phyloP scores from a whole-genome alignment of 2,329 filamentous ascomycete genomes.

The Hypomyces rosellus region DNA sequence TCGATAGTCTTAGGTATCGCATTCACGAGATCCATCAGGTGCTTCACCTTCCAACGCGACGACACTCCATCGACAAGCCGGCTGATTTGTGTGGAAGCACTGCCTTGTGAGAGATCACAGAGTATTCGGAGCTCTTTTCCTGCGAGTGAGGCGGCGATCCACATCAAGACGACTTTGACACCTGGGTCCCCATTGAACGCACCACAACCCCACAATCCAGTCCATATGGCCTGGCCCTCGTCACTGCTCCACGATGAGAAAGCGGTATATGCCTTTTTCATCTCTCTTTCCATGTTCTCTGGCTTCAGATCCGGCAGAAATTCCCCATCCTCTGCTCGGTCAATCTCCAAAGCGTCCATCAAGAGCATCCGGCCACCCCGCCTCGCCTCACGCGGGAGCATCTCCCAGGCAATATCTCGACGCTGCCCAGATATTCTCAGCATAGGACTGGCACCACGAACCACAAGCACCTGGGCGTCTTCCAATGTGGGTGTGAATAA shows the following conservation, averaged over 20 bases:
- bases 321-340: conserved; percentile 17
- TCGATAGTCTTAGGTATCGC: neutral
- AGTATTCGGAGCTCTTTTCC: conserved; percentile 16
- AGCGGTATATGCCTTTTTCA: conserved; percentile 23
- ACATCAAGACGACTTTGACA: conserved; percentile 25
- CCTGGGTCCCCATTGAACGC: conserved; percentile 29
- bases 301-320: conserved; percentile 21
- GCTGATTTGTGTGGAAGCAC: conserved; percentile 1
- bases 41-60: neutral
- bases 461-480: conserved; percentile 20
- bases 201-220: conserved; percentile 30
- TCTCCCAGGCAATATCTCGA: conserved; percentile 22
- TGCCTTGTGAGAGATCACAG: conserved; percentile 11
- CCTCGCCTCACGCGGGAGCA: conserved; percentile 7
- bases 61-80: neutral
- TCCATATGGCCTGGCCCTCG: conserved; percentile 15
- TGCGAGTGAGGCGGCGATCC: conserved; percentile 25
- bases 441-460: conserved; percentile 24
- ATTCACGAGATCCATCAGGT: neutral
- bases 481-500: conserved; percentile 25
- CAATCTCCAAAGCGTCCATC: conserved; percentile 33
- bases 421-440: conserved; percentile 23
- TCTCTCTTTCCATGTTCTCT: conserved; percentile 23
- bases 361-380: conserved; percentile 26
- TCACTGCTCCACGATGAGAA: conserved; percentile 19